Conservation (phyloP, 2,329 filamentous ascomycete species). For the Nakataea oryzae region DNA sequence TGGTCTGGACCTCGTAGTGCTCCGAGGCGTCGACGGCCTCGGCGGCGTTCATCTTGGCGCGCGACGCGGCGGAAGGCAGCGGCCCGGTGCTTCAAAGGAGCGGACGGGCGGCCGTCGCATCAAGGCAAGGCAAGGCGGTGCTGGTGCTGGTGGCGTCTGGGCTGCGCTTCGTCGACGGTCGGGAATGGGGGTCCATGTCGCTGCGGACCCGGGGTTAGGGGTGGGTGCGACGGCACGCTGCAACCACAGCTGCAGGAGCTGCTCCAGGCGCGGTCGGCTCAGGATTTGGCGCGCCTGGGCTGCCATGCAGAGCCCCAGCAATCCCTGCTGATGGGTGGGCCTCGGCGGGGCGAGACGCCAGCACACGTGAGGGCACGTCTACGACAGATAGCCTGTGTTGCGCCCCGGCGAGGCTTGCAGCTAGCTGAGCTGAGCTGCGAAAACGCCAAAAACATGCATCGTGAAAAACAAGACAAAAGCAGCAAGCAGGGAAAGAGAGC, state of each 20-base stretch:
- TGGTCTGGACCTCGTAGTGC: conserved; percentile 45
- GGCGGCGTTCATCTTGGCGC: conserved; percentile 37
- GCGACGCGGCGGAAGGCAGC: not conserved
- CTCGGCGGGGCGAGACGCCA: not conserved
- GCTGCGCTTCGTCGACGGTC: too few species aligned
- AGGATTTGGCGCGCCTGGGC: not conserved
- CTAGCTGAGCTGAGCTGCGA: too few species aligned
- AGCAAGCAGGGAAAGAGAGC: not conserved
- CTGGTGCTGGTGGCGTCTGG: too few species aligned
- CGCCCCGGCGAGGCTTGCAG: too few species aligned
- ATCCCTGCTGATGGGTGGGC: not conserved
- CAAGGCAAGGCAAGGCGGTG: too few species aligned
- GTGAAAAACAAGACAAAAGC: not conserved
- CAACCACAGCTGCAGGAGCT: too few species aligned
- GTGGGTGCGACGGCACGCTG: too few species aligned
- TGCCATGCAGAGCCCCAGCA: too few species aligned
- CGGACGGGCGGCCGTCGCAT: not conserved
- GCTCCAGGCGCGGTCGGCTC: not conserved
- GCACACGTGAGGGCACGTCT: not conserved
- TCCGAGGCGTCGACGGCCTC: conserved; percentile 50
- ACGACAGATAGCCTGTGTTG: too few species aligned
- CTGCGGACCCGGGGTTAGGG: too few species aligned
- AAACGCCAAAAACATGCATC: too few species aligned
- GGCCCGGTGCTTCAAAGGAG: not conserved
- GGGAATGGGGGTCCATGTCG: not conserved